A percentile compares a stretch with the other conserved stretches of the same genome.
These are phyloP conservation scores for Colletotrichum filicis DNA, from an alignment of 2,329 filamentous ascomycete genomes.

Conservation along the genomic window DNA sequence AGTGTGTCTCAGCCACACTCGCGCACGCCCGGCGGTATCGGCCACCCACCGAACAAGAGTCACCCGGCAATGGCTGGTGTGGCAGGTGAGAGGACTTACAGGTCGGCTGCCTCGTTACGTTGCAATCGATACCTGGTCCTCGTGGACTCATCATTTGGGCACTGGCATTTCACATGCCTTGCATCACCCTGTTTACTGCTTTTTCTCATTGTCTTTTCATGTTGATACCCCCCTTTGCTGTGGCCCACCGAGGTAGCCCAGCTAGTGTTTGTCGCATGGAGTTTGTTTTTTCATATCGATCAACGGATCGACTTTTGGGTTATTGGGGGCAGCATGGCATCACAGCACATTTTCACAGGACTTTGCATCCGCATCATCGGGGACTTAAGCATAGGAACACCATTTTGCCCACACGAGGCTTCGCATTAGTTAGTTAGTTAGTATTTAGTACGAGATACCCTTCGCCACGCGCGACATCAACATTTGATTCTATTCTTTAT, in stretches of 20 bases:
- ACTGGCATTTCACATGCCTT: conserved; percentile 25
- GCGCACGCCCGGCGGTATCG: conserved; percentile 28
- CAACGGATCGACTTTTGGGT: conserved; percentile 18
- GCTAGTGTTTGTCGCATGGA: conserved; percentile 23
- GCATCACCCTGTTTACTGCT: neutral
- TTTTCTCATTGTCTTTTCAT: conserved; percentile 1
- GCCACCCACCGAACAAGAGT: conserved; percentile 25
- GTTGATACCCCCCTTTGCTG: conserved; percentile 33
- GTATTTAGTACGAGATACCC: conserved; percentile 35
- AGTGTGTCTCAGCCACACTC: conserved; percentile 32
- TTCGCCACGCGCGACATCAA: conserved; percentile 32
- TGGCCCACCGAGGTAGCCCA: conserved; percentile 13
- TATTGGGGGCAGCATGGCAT: conserved; percentile 23
- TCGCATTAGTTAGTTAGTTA: conserved; percentile 19
- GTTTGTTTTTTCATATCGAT: conserved; percentile 19
- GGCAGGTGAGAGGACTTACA: conserved; percentile 29
- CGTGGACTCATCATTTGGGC: conserved; percentile 28
- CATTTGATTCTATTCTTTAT: conserved; percentile 22
- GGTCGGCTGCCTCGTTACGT: conserved; percentile 22
- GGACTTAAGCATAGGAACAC: conserved; percentile 1
- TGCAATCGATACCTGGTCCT: conserved; percentile 9
- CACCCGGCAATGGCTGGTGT: conserved; percentile 20
- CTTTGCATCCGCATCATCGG: conserved; percentile 26
- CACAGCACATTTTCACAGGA: conserved; percentile 12
- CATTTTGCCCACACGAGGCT: conserved; percentile 18